Evolutionary conservation across 352 stramenopile species (phyloP), one percentile per base, ranked within the genome.

Genomic region (Phytophthora sp.): DNA sequence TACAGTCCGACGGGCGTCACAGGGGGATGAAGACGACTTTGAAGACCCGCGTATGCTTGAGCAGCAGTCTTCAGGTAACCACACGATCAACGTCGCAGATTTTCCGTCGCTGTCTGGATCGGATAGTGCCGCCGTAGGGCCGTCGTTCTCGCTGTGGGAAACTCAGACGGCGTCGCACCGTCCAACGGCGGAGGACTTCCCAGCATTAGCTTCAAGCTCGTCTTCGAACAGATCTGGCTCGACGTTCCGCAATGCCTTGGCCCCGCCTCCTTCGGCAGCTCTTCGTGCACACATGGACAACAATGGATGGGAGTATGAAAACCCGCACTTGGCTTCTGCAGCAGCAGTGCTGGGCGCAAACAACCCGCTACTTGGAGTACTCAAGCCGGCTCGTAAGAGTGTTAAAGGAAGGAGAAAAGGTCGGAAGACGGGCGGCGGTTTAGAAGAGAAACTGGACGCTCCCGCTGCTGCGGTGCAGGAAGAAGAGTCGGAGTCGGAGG

Each of bases 11-110:
- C 76, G 88, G 2, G 86, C 84, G 3, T 76, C 73, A 2, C 68
- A 76, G 12, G 77, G 86, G 44, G 73, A 74, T 1, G 54, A 74
- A 56, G 72, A 85, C 21, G 72, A 80, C 21, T 89, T 79, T 63
- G 69, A 89, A 58, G 74, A 86, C 35, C 73, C 79, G 21, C 74
- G 82, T 11, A 69, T 77, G 31, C 86, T 88, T 63, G 57, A 76
- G 4, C 76, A 66, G 33, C 69, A 69, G 8, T 39, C 46, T 0
- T 54, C 33, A 11, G 55, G 53, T 4, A 61, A 47, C 21, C 73
- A 84, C 56, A 84, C 80, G 36, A 95, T 95, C 69, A 93, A 93
- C 58, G 88, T 95, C 8, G 88, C 88, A 0, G 88, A 95, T 57
- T 95, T 95, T 52, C 88, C 88, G 39, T 93, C 88, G 54, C 77